These are phyloP conservation scores for Discostella stelligeroides DNA, from an alignment of 108 stramenopile genomes.

Conservation along the genomic window DNA sequence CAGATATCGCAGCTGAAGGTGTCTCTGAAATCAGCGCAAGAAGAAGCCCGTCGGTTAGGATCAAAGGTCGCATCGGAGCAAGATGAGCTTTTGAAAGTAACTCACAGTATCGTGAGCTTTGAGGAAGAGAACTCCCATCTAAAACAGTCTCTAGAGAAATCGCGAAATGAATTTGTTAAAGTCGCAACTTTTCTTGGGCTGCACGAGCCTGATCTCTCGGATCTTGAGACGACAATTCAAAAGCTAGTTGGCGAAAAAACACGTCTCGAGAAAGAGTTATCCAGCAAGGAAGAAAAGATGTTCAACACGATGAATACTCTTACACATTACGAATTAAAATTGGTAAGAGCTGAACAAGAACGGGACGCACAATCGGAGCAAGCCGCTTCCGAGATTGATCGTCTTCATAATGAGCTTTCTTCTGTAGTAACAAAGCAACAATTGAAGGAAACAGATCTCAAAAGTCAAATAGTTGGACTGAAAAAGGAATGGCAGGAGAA, in stretches of 20 bases:
- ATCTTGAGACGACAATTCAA: slow-evolving; percentile 19
- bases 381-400: slow-evolving; percentile 14
- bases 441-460: slow-evolving; percentile 12
- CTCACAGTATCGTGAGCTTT: slow-evolving; percentile 17
- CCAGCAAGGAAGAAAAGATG: slow-evolving; percentile 17
- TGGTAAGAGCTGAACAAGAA: slow-evolving; percentile 28
- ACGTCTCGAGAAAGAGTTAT: slow-evolving; percentile 18
- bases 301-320: slow-evolving; percentile 16
- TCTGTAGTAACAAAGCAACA: slow-evolving; percentile 7
- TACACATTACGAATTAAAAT: slow-evolving; percentile 28
- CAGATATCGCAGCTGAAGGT: slow-evolving; percentile 33
- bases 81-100: slow-evolving; percentile 27
- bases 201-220: slow-evolving; percentile 2
- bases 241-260: slow-evolving; percentile 16
- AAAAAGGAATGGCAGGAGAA: slow-evolving; percentile 20
- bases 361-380: slow-evolving; percentile 11
- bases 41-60: slow-evolving; percentile 30
- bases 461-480: slow-evolving; percentile 38
- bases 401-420: slow-evolving; percentile 8
- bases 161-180: slow-evolving; percentile 8
- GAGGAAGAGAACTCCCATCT: slow-evolving; percentile 34
- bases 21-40: slow-evolving; percentile 24
- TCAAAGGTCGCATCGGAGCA: slow-evolving; percentile 23
- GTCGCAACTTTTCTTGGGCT: not conserved
- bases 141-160: slow-evolving; percentile 27